These are phyloP conservation scores for Cenococcum geophilum DNA, from an alignment of 495 filamentous ascomycete genomes.

Conservation along the genomic window DNA sequence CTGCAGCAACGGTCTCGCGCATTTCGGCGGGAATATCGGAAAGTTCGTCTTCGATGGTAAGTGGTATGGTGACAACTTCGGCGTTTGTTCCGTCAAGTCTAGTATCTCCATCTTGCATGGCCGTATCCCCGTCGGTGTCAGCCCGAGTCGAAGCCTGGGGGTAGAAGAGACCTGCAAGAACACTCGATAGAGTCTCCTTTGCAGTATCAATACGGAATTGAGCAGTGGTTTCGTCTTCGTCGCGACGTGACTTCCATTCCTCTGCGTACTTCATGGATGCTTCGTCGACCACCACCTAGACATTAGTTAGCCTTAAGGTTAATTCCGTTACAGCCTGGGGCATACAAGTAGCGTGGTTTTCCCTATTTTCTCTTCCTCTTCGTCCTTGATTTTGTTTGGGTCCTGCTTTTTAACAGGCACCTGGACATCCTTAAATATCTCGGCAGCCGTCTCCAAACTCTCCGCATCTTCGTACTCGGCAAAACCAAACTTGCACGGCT, in stretches of 20 bases:
- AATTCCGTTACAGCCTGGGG: not conserved
- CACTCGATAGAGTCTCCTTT: conserved; percentile 55
- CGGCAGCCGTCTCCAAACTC: conserved; percentile 77
- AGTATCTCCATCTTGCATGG: conserved; percentile 61
- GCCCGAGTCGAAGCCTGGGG: conserved; percentile 47
- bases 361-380: conserved; percentile 39
- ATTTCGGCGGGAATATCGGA: conserved; percentile 93
- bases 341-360: conserved; percentile 32
- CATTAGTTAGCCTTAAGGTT: not conserved
- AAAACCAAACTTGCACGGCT: conserved; percentile 87
- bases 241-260: conserved; percentile 60
- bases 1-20: conserved; percentile 91
- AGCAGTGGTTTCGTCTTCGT: conserved; percentile 57
- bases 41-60: conserved; percentile 83
- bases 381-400: conserved; percentile 43
- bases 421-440: conserved; percentile 78
- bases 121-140: conserved; percentile 61
- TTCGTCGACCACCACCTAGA: conserved; percentile 69
- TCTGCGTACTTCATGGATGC: conserved; percentile 74
- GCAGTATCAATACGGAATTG: conserved; percentile 66
- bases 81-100: conserved; percentile 47
- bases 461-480: conserved; percentile 93
- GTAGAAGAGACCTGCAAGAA: conserved; percentile 65
- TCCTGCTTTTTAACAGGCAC: conserved; percentile 72
- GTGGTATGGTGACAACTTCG: conserved; percentile 86